Base-by-base conservation (phyloP, 83 land plant genomes). In the Isoetes engelmannii region DNA sequence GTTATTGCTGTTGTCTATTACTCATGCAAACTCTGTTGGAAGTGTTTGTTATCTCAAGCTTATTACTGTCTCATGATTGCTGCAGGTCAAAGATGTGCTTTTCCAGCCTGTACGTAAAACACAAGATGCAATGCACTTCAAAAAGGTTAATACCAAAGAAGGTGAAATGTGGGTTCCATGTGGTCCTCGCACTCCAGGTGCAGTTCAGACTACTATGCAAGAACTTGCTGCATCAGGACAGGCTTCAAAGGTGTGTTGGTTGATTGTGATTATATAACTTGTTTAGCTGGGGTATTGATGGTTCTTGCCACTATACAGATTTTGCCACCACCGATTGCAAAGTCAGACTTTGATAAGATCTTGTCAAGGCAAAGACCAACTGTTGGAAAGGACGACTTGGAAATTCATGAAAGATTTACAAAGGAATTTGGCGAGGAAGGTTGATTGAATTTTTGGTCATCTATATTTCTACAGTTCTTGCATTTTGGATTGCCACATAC, bases 391-490 rank as follows among this genome's bases (percentile, higher is more conserved):
- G 44, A 73, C 15, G 98, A 93, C 69, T 87, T 93, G 12, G 92
- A 86, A 57, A 87, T 93, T 7, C 97, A 93, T 28, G 97, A 93
- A 71, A 86, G 85, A 69, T 93, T 93, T 68, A 93, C 98, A 37
- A 90, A 88, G 78, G 98, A 93, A 72, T 93, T 93, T 80, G 98
- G 98, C 12, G 97, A 93, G 75, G 98, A 93, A 63, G 98, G 98
- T 54, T 90, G 71, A 78, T 62, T 48, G 67, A 45, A 0, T 28
- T 28, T 28, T 28, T 28, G 37, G 37, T 28, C 37, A 28, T 28
- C 37, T 28, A 28, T 28, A 28, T 28, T 28, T 28, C 37, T 28
- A 28, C 37, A 28, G 37, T 28, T 28, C 37, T 28, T 2, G 37
- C 2, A 28, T 28, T 28, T 28, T 28, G 37, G 37, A 28, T n/a